These are phyloP conservation scores for Spizellomyces punctatus DNA, from an alignment of 192 early-diverging fungal species.

Conservation along the genomic window DNA sequence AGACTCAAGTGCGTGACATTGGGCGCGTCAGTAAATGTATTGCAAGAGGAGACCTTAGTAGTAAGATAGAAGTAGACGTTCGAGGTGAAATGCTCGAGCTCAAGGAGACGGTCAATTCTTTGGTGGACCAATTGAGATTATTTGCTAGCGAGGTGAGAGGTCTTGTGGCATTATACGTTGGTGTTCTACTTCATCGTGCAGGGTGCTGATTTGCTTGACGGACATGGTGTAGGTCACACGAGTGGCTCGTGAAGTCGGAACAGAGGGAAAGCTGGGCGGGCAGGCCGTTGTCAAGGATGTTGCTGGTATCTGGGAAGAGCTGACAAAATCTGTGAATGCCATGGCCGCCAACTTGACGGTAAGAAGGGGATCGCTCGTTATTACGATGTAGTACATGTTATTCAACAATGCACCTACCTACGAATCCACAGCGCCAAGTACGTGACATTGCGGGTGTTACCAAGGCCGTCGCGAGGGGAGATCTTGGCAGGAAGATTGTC, in stretches of 20 bases:
- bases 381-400: too few species aligned
- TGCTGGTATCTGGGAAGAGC: conserved; percentile 53
- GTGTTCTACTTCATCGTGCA: neutral
- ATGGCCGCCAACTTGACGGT: conserved; percentile 63
- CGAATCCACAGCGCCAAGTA: conserved; percentile 48
- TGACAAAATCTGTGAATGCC: conserved; percentile 64
- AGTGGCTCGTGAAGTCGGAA: conserved; percentile 55
- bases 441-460: conserved; percentile 66
- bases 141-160: conserved; percentile 60
- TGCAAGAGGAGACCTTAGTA: conserved; percentile 60
- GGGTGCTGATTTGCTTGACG: neutral
- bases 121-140: conserved; percentile 73
- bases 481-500: conserved; percentile 61
- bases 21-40: conserved; percentile 61
- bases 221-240: conserved; percentile 39
- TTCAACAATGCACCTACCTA: too few species aligned
- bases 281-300: conserved; percentile 56
- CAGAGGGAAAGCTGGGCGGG: conserved; percentile 68
- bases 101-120: conserved; percentile 72
- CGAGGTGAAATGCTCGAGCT: conserved; percentile 73
- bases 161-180: neutral
- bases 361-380: conserved; percentile 9
- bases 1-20: conserved; percentile 66
- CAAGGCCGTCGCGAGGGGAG: conserved; percentile 63
- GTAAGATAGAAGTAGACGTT: conserved; percentile 60